Evolutionary conservation across 805 yeast genomes (phyloP), one percentile per base, ranked within the genome.

Genomic region (Sugiyamaella marilandica): DNA sequence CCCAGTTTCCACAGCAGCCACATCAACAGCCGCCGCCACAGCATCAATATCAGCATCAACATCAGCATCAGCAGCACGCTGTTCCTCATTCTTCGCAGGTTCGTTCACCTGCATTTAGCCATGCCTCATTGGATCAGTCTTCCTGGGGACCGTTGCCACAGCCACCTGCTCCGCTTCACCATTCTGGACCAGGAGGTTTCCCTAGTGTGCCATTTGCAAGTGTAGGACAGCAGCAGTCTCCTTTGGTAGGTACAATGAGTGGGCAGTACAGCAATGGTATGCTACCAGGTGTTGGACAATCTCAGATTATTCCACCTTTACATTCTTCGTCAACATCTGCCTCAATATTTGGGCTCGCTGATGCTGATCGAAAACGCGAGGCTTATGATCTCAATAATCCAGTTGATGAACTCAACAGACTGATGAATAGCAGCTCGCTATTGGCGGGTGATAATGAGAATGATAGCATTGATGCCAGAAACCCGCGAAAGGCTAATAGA

Each of bases 321-420:
- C 34, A 32, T 10, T 18, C 24, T n/a, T 21, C 34, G 2, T 18
- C 14, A 5, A 11, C 44, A 21, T 33, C 26, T 5, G 19, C 34
- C 14, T 31, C 49, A n/a, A 16, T 45, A 10, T 26, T 39, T 24
- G 43, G 31, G 11, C n/a, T 2, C 16, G 18, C 44, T 2, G 44
- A 37, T 19, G 5, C 16, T 16, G n/a, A 39, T 19, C 41, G 41
- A 10, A 39, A 39, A 14, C 14, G 39, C 18, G 21, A 18, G 19
- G 45, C 14, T 41, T 41, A 41, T 16, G 55, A 46, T 10, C 37
- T 45, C 24, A 50, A 54, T 33, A 55, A 49, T 31, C 59, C 60
- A 19, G 55, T 59, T 21, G 60, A 59, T 29, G 60, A 59, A 46
- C 32, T 59, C 18, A 53, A 51, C 24, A 50, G 59, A 16, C 18